Conservation (phyloP, 495 filamentous ascomycete species). For the Daldinia decipiens region DNA sequence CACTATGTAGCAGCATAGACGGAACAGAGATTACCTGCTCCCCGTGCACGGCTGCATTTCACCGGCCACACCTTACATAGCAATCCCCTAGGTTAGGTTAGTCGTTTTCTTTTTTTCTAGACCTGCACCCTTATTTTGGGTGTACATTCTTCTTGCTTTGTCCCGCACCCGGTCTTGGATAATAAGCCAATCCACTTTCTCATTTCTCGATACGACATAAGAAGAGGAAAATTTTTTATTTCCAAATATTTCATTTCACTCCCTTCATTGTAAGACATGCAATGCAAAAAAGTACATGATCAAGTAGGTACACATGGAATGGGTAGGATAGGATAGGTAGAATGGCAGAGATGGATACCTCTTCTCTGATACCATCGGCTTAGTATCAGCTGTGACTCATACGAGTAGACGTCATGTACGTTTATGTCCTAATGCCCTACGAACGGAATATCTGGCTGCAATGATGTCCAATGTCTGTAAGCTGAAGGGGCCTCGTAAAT, state of each 20-base stretch:
- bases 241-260: slow-evolving; percentile 48
- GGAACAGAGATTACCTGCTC: slow-evolving; percentile 33
- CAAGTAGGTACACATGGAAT: slow-evolving; percentile 11
- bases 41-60: slow-evolving; percentile 40
- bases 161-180: slow-evolving; percentile 28
- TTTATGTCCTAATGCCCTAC: slow-evolving; percentile 55
- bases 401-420: slow-evolving; percentile 46
- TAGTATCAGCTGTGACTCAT: slow-evolving; percentile 50
- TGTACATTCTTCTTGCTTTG: slow-evolving; percentile 42
- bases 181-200: slow-evolving; percentile 44
- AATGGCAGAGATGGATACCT: slow-evolving; percentile 24
- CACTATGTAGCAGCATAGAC: slow-evolving; percentile 10
- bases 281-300: slow-evolving; percentile 16
- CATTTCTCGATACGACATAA: slow-evolving; percentile 50
- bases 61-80: slow-evolving; percentile 52
- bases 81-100: slow-evolving; percentile 38
- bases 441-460: slow-evolving; percentile 51
- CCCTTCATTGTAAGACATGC: slow-evolving; percentile 32
- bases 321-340: slow-evolving; percentile 11
- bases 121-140: slow-evolving; percentile 46
- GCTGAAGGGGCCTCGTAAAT: slow-evolving; percentile 47
- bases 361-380: slow-evolving; percentile 32
- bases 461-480: slow-evolving; percentile 60
- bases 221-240: slow-evolving; percentile 49
- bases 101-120: slow-evolving; percentile 49